Conservation (phyloP, 1,284 basidiomycete species). For the Gomphus sp. region DNA sequence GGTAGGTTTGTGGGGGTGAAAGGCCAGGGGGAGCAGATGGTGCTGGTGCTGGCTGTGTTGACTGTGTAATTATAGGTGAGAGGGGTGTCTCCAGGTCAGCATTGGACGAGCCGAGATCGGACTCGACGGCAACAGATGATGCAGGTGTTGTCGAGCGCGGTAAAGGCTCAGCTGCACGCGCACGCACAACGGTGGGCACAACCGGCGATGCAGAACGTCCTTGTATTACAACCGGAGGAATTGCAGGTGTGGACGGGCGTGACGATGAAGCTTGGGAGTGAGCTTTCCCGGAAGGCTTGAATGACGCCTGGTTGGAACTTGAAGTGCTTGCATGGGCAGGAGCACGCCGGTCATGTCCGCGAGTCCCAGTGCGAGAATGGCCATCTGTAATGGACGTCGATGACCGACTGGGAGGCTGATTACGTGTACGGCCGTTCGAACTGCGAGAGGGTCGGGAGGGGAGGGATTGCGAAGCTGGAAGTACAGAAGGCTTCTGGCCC, state of each 20-base stretch:
- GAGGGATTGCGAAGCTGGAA: constrained; percentile 14
- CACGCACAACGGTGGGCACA: background rate
- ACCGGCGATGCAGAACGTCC: constrained; percentile 1
- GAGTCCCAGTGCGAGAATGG: constrained; percentile 26
- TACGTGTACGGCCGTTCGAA: background rate
- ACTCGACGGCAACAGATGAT: constrained; percentile 32
- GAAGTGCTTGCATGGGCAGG: constrained; percentile 24
- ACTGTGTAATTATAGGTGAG: constrained; percentile 18
- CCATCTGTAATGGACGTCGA: constrained; percentile 8
- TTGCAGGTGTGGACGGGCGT: constrained; percentile 51
- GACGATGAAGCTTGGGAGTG: constrained; percentile 50
- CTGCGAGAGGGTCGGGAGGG: background rate
- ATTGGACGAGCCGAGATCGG: constrained; percentile 26
- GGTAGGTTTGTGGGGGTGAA: constrained; percentile 59
- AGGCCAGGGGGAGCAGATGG: constrained; percentile 59
- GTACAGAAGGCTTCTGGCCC: constrained; percentile 50
- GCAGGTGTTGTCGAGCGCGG: constrained; percentile 39
- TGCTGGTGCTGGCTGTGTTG: constrained; percentile 21
- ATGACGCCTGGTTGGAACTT: constrained; percentile 24
- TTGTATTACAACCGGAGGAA: constrained; percentile 16
- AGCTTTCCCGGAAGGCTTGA: constrained; percentile 32
- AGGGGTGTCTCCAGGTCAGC: constrained; percentile 16
- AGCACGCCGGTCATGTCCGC: constrained; percentile 31
- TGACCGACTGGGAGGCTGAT: background rate
- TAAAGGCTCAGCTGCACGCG: constrained; percentile 15